Evolutionary conservation across 2,329 filamentous ascomycete species (phyloP).

Genomic region (Cryphonectria nitschkei): DNA sequence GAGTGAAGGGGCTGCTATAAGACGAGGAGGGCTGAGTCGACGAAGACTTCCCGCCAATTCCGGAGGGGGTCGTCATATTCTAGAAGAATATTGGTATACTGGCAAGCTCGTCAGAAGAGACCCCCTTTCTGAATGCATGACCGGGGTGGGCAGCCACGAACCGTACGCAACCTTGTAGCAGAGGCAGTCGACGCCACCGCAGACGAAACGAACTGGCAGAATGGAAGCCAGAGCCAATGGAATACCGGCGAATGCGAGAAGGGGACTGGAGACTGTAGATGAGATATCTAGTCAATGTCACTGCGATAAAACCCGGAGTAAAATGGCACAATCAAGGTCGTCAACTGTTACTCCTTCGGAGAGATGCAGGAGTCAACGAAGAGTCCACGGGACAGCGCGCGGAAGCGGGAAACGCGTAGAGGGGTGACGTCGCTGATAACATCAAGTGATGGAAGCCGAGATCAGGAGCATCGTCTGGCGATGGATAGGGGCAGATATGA

Average conservation of each 20-base stretch:
- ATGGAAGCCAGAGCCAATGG: not conserved
- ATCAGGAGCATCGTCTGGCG: slow-evolving; percentile 5
- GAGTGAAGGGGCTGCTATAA: slow-evolving; percentile 45
- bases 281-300: not conserved
- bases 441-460: not conserved
- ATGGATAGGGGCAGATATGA: not conserved
- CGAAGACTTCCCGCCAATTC: slow-evolving; percentile 56
- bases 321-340: not conserved
- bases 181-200: not conserved
- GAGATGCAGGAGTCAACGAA: not conserved
- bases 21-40: slow-evolving; percentile 45
- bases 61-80: slow-evolving; percentile 40
- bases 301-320: not conserved
- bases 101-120: not conserved
- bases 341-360: too few species aligned
- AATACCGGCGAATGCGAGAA: not conserved
- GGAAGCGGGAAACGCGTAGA: slow-evolving; percentile 2
- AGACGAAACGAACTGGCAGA: not conserved
- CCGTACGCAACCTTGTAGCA: not conserved
- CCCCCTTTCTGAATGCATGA: not conserved
- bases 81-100: not conserved
- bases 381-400: not conserved
- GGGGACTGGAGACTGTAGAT: not conserved
- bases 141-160: not conserved
- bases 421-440: slow-evolving; percentile 15